Conservation (phyloP, 129 eudicot genomes). For the Flaveria trinervia region DNA sequence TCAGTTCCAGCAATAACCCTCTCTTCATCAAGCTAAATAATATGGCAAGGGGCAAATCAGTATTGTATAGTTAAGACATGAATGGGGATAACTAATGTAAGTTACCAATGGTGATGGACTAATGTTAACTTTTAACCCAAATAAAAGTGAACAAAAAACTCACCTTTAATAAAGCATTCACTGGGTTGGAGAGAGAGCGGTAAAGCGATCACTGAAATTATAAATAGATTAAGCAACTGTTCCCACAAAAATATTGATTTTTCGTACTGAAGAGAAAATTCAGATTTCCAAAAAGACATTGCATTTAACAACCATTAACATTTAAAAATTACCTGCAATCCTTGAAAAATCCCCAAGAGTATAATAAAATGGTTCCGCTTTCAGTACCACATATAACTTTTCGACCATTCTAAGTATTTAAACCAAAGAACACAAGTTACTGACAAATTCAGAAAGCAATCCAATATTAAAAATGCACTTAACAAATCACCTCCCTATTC, state of each 20-base stretch:
- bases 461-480: background rate
- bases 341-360: constrained; percentile 99
- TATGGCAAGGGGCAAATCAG: background rate
- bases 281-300: background rate
- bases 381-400: constrained; percentile 97
- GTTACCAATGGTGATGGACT: background rate
- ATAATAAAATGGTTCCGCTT: constrained; percentile 69
- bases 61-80: background rate
- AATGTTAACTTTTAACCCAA: background rate
- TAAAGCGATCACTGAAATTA: constrained; percentile 80
- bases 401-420: constrained; percentile 69
- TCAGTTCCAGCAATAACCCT: constrained; percentile 79
- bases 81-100: background rate
- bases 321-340: constrained; percentile 84
- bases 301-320: background rate
- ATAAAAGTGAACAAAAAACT: constrained; percentile 18
- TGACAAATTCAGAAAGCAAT: background rate
- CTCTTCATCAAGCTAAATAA: constrained; percentile 84
- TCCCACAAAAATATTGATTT: background rate
- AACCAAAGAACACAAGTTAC: constrained; percentile 12
- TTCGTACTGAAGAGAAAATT: background rate
- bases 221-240: constrained; percentile 13
- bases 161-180: constrained; percentile 89
- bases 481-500: background rate
- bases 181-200: constrained; percentile 80